These are phyloP conservation scores for Bisporella sp. DNA, from an alignment of 2,329 filamentous ascomycete species.

Conservation along the genomic window DNA sequence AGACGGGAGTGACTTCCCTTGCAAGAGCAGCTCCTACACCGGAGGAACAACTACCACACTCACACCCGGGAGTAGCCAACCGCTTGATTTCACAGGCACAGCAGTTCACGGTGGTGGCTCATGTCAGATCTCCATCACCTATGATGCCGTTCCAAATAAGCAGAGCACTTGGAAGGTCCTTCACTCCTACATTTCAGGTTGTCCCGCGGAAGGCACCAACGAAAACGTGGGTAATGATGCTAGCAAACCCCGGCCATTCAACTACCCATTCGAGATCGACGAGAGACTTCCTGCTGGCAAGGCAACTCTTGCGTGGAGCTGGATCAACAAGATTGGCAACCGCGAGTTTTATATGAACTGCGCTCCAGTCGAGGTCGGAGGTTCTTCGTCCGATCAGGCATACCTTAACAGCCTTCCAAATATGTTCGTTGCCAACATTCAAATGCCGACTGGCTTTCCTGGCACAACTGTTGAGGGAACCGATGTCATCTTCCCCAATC, in stretches of 20 bases:
- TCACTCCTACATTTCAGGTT: slow-evolving; percentile 80
- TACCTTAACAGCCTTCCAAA: slow-evolving; percentile 59
- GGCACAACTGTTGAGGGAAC: slow-evolving; percentile 47
- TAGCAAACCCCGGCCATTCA: slow-evolving; percentile 38
- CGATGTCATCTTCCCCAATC: slow-evolving; percentile 62
- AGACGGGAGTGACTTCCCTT: slow-evolving; percentile 68
- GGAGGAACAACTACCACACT: slow-evolving; percentile 49
- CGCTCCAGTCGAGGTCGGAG: slow-evolving; percentile 61
- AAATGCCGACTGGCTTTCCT: slow-evolving; percentile 29
- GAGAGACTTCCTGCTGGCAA: slow-evolving; percentile 64
- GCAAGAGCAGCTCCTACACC: slow-evolving; percentile 56
- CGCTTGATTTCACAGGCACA: slow-evolving; percentile 59
- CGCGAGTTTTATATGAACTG: slow-evolving; percentile 99
- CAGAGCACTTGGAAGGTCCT: slow-evolving; percentile 79
- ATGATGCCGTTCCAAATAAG: slow-evolving; percentile 61
- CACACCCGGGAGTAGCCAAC: slow-evolving; percentile 53
- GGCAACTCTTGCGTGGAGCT: slow-evolving; percentile 83
- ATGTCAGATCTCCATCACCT: slow-evolving; percentile 83
- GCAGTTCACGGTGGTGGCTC: slow-evolving; percentile 88
- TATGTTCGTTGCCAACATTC: slow-evolving; percentile 70
- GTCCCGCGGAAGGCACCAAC: slow-evolving; percentile 51
- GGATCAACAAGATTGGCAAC: slow-evolving; percentile 90
- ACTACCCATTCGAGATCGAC: slow-evolving; percentile 67
- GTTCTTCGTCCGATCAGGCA: slow-evolving; percentile 35
- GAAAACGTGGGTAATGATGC: slow-evolving; percentile 53